These are phyloP conservation scores for Globisporangium takayamanum DNA, from an alignment of 352 stramenopile genomes.

Conservation along the genomic window DNA sequence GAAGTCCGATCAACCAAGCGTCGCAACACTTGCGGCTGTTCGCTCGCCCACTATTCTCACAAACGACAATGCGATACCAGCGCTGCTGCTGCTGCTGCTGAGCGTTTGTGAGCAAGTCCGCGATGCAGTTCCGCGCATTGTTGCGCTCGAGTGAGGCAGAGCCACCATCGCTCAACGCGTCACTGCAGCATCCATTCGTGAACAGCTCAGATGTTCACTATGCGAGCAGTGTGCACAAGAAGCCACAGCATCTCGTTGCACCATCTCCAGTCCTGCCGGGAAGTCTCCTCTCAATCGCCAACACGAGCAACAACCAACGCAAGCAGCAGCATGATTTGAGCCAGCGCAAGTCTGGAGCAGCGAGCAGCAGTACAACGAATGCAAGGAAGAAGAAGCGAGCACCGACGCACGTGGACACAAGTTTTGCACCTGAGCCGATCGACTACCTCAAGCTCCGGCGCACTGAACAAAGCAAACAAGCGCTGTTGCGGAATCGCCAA, in stretches of 20 bases:
- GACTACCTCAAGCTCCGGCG: slow-evolving; percentile 61
- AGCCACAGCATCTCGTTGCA: slow-evolving; percentile 4
- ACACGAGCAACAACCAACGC: neutral
- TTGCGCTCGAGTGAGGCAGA: neutral
- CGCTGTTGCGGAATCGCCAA: slow-evolving; percentile 40
- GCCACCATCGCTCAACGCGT: neutral
- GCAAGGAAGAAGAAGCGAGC: neutral
- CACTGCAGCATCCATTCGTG: neutral
- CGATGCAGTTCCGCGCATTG: slow-evolving; percentile 11
- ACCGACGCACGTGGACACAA: neutral
- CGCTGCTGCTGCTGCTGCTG: neutral
- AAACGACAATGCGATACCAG: neutral
- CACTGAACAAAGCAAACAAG: slow-evolving; percentile 45
- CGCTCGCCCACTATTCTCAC: neutral
- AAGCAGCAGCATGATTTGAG: slow-evolving; percentile 1
- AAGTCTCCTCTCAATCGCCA: slow-evolving; percentile 6
- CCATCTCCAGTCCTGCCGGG: neutral
- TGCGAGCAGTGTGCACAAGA: neutral
- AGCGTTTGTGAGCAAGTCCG: neutral
- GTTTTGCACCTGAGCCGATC: slow-evolving; percentile 32
- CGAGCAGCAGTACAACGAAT: neutral
- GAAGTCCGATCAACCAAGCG: neutral
- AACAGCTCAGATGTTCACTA: neutral
- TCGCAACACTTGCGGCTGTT: neutral
- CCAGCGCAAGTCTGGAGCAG: neutral